Base-by-base conservation (phyloP, 371 early-diverging fungal species). In the Saksenaea vasiformis region DNA sequence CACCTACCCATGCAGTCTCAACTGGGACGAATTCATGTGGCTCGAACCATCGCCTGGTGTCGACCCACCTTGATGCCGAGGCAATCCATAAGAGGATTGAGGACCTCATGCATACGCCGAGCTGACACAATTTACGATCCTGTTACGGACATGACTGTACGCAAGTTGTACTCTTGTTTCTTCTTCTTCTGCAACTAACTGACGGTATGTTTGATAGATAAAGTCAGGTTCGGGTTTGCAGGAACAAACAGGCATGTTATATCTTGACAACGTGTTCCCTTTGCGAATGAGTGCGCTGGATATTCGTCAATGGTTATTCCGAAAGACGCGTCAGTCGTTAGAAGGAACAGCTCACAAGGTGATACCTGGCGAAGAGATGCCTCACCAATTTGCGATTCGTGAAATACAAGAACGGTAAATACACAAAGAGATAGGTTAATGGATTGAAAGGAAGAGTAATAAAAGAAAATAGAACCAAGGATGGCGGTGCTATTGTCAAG, bases 221-320 rank as follows among this genome's bases (percentile, higher is more conserved):
- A 47, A 47, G 22, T 17, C 51, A 8, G 22, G 51, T 9, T 17
- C 17, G 3, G 22, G 2, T 47, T n/a, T 47, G 10, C 51, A 62
- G 24, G 74, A 74, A 19, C 79, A 79, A 55, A 70, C 68, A 2
- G 74, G 71, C 11, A 72, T 74, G 62, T 47, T 80, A 19, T 81
- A 78, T 54, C 68, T 81, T 17, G 79, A 82, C 35, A 79, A 82
- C 36, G 70, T 78, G 14, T 79, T 74, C 56, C 83, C 83, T 0
- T 54, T 82, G n/a, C 67, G 72, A 27, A 68, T 82, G 68, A 66
- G 62, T 19, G 22, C 41, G 0, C 43, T 78, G 34, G 83, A 82
- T 66, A 72, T 82, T 34, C 73, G 83, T 13, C 78, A 79, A 41
- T 54, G 67, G 17, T 43, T 79, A 35, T 77, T 82, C 53, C 56